Conservation (phyloP, 2,329 filamentous ascomycete species). For the Trichoderma sp. region DNA sequence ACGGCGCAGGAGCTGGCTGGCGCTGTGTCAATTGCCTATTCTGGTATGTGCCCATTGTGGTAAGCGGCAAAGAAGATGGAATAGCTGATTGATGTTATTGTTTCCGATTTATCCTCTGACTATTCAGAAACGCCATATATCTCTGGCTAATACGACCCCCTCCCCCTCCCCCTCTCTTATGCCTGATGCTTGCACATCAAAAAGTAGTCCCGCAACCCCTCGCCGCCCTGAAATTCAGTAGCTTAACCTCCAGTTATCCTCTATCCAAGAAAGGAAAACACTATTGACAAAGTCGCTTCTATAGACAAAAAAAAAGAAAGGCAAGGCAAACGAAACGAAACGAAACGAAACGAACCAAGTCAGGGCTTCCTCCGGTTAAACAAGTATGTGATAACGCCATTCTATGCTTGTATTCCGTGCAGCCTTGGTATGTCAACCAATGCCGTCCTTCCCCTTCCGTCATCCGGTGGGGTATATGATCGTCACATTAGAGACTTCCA, state of each 20-base stretch:
- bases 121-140: no score
- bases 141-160: no score
- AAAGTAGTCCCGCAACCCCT: background rate
- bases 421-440: background rate
- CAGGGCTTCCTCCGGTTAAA: background rate
- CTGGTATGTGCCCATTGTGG: no score
- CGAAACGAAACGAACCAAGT: no score
- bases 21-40: no score
- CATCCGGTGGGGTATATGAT: background rate
- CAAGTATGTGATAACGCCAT: constrained; percentile 17
- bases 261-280: background rate
- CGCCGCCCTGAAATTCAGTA: background rate
- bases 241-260: background rate
- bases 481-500: constrained; percentile 18
- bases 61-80: no score
- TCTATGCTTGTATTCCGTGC: constrained; percentile 20
- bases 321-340: no score
- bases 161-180: no score
- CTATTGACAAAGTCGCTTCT: background rate
- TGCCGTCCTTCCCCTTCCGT: background rate
- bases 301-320: background rate
- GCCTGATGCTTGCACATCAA: background rate
- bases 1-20: no score
- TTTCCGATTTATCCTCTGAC: no score
- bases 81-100: no score